Conservation (phyloP, 2,329 filamentous ascomycete species). For the Aspergillus fumigatiaffinis region DNA sequence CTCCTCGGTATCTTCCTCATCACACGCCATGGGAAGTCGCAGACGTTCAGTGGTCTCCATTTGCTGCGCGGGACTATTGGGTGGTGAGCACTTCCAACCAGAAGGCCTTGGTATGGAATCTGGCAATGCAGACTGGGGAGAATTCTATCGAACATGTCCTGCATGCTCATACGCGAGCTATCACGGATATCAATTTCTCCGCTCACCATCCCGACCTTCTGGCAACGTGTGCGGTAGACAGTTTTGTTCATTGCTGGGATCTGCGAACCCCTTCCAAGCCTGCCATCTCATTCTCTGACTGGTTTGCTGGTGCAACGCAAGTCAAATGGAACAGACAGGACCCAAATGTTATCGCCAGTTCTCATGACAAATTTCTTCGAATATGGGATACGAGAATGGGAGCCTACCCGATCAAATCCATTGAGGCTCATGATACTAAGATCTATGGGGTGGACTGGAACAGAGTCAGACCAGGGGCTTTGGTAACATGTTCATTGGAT, state of each 20-base stretch:
- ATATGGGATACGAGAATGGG: constrained; percentile 88
- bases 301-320: constrained; percentile 89
- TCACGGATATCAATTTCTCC: constrained; percentile 95
- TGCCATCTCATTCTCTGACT: constrained; percentile 80
- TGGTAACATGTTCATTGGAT: constrained; percentile 87
- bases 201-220: constrained; percentile 86
- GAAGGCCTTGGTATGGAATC: constrained; percentile 89
- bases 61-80: constrained; percentile 85
- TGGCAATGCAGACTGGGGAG: constrained; percentile 65
- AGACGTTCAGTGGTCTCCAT: constrained; percentile 95
- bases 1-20: constrained; percentile 79
- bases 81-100: constrained; percentile 93
- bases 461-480: constrained; percentile 63
- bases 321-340: constrained; percentile 93
- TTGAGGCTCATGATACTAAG: constrained; percentile 84
- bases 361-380: constrained; percentile 80
- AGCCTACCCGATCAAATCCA: constrained; percentile 73
- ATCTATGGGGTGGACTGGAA: constrained; percentile 98
- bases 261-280: constrained; percentile 69
- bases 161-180: constrained; percentile 79
- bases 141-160: constrained; percentile 86
- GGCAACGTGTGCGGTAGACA: constrained; percentile 87
- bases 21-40: constrained; percentile 91
- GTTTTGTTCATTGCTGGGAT: constrained; percentile 91
- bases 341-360: constrained; percentile 80